Percentiles rank a stretch among this genome's conserved stretches.
Conservation (phyloP, 768 basidiomycete species). For the Exsudoporus frostii region DNA sequence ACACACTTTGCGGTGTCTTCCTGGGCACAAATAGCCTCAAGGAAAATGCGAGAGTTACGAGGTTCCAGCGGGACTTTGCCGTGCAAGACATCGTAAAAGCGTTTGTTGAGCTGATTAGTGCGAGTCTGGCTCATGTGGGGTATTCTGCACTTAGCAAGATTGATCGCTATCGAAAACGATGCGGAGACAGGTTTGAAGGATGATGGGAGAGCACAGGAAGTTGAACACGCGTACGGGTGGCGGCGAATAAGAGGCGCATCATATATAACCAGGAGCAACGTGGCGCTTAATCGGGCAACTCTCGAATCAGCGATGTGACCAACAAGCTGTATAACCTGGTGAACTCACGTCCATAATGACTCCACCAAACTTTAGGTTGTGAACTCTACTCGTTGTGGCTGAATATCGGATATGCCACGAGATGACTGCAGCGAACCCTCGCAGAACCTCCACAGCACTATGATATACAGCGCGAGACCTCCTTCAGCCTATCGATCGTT, state of each 20-base stretch:
- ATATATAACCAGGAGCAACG: conserved; percentile 1
- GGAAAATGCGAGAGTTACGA: conserved; percentile 33
- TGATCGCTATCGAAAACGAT: background rate
- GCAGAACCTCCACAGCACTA: background rate
- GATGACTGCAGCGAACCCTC: background rate
- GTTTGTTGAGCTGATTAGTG: conserved; percentile 30
- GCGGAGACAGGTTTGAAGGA: background rate
- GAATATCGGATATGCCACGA: background rate
- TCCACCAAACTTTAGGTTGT: background rate
- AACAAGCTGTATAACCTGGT: background rate
- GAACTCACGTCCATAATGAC: background rate
- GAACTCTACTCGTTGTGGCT: background rate
- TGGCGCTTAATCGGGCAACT: conserved; percentile 1
- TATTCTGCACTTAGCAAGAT: background rate
- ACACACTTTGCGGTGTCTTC: conserved; percentile 39
- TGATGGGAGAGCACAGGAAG: conserved; percentile 3
- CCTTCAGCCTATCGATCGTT: background rate
- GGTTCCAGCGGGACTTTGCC: conserved; percentile 29
- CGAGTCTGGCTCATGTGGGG: conserved; percentile 17
- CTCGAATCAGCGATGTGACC: background rate
- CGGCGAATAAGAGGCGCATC: background rate
- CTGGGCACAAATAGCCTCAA: conserved; percentile 45
- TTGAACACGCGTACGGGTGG: background rate
- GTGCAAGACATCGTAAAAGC: conserved; percentile 33
- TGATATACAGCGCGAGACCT: no score